These are phyloP conservation scores for Lenwebbia sp. DNA, from an alignment of 345 rosid species.

Conservation along the genomic window DNA sequence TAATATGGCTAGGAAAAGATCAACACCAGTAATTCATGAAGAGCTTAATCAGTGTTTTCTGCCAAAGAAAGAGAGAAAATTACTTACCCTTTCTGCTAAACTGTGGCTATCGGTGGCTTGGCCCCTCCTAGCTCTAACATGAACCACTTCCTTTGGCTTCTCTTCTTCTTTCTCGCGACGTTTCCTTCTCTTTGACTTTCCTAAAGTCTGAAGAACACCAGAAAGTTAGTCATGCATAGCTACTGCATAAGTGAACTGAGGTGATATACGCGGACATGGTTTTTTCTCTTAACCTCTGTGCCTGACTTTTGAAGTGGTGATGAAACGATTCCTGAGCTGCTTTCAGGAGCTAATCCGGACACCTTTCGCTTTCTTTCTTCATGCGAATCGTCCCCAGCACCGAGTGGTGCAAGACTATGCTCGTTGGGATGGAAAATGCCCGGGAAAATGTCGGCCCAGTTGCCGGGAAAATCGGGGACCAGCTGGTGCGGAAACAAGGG, in stretches of 20 bases:
- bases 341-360: background rate
- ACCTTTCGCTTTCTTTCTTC: background rate
- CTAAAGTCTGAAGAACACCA: background rate
- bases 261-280: background rate
- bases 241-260: background rate
- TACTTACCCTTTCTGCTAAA: conserved; percentile 76
- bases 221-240: background rate
- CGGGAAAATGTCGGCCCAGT: background rate
- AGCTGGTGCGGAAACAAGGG: background rate
- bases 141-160: conserved; percentile 61
- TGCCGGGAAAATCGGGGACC: background rate
- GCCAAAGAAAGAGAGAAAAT: background rate
- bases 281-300: background rate
- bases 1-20: background rate
- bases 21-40: background rate
- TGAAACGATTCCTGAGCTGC: background rate
- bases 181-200: conserved; percentile 41
- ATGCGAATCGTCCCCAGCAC: background rate
- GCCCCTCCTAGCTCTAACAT: conserved; percentile 92
- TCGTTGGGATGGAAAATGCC: background rate
- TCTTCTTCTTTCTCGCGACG: conserved; percentile 25
- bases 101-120: conserved; percentile 95
- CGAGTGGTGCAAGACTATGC: background rate
- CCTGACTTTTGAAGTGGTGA: background rate
- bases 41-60: no score